A percentile compares a stretch with the other conserved stretches of the same genome.
phyloP scores from a whole-genome alignment of 2,329 filamentous ascomycete species.

The Botrytis porri region DNA sequence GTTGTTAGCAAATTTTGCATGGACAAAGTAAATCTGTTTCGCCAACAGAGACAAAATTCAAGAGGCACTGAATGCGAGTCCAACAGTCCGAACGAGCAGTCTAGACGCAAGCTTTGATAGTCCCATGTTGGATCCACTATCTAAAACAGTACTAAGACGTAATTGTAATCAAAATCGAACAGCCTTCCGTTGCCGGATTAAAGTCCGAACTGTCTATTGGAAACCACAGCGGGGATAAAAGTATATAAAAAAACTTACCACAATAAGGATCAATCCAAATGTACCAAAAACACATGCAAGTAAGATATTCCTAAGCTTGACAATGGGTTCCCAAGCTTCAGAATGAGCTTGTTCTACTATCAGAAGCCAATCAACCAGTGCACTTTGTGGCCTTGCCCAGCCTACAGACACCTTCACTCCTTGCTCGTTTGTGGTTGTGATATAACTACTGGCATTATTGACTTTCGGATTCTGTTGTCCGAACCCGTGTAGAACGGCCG shows the following conservation, averaged over 20 bases:
- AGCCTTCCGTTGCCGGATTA: neutral
- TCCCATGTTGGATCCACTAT: neutral
- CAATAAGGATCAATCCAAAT: constrained; percentile 65
- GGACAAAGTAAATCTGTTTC: neutral
- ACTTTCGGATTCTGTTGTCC: constrained; percentile 46
- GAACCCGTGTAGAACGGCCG: constrained; percentile 58
- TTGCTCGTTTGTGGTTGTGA: constrained; percentile 73
- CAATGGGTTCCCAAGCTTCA: constrained; percentile 76
- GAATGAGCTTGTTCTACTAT: constrained; percentile 71
- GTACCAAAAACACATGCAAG: constrained; percentile 84
- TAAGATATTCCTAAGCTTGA: constrained; percentile 73
- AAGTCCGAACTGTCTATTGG: neutral
- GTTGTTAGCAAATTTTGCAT: neutral
- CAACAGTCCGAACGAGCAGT: neutral
- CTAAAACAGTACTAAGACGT: neutral
- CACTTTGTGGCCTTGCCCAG: constrained; percentile 65
- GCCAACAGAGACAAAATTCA: neutral
- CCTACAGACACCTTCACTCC: constrained; percentile 71
- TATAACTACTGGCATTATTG: constrained; percentile 66
- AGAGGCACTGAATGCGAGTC: neutral
- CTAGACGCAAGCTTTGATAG: neutral
- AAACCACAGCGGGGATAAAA: neutral
- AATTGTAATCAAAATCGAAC: neutral
- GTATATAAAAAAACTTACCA: constrained; percentile 39
- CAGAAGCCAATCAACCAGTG: constrained; percentile 77